phyloP scores from a whole-genome alignment of 1,139 yeast genomes.

The Geotrichum australiense region DNA sequence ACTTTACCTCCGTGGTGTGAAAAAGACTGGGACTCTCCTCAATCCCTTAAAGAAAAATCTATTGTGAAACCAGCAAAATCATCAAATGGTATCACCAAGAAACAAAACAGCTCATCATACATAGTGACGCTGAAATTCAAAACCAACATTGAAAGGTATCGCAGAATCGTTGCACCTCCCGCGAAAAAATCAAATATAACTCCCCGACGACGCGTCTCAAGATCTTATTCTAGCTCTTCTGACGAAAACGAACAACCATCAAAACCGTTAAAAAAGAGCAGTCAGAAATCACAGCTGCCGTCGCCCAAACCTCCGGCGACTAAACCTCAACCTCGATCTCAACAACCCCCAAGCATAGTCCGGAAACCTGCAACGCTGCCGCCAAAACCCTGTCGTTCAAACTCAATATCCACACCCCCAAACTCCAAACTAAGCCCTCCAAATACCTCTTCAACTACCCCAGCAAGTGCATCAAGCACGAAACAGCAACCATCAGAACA shows the following conservation, averaged over 20 bases:
- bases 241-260: background rate
- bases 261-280: background rate
- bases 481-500: constrained; percentile 19
- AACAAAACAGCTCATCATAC: constrained; percentile 4
- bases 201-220: constrained; percentile 1
- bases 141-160: constrained; percentile 3
- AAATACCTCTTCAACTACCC: constrained; percentile 2
- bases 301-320: background rate
- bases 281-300: no score
- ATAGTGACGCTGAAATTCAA: constrained; percentile 10
- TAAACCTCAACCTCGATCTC: no score
- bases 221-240: constrained; percentile 14
- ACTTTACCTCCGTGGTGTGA: constrained; percentile 15
- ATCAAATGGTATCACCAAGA: background rate
- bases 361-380: constrained; percentile 6
- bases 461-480: constrained; percentile 1
- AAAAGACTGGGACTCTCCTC: background rate
- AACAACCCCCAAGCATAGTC: background rate
- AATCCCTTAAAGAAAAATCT: background rate
- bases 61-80: background rate
- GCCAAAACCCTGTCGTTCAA: constrained; percentile 4
- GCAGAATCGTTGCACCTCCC: constrained; percentile 6
- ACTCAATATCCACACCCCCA: constrained; percentile 1
- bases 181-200: background rate
- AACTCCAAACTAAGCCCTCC: background rate